Base-by-base conservation (phyloP, 2,329 filamentous ascomycete species). In the Colletotrichum caudatum region DNA sequence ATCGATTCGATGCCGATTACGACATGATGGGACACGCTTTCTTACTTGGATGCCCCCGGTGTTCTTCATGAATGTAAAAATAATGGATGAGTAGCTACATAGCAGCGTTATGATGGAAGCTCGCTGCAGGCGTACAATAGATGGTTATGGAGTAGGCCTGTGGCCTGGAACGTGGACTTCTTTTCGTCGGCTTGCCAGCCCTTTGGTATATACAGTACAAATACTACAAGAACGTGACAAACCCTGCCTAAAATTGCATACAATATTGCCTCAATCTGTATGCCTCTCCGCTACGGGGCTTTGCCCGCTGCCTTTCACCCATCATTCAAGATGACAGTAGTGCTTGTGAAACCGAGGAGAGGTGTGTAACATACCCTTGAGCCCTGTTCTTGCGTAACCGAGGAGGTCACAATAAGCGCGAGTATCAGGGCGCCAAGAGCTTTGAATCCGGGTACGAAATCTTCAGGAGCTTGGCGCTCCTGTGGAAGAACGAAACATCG, bases 41-140 rank as follows among this genome's bases (percentile, higher is more conserved):
- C 29, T 44, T 41, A 41, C 9, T 41, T 64, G 46, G 37, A 46
- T 68, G 58, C 39, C 59, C 41, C 41, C 33, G 54, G 69, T 51
- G 54, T 64, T 60, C 46, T 9, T 69, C 20, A 64, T 54, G 65
- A 69, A 66, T 72, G 65, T 72, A 72, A 56, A 64, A 69, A 64
- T 72, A 72, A 72, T 72, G 59, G 65, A 69, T 33, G 53, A 69
- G 59, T 60, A 56, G 59, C 59, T 72, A 72, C 29, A 69, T 64
- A 60, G 46, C 46, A 64, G 53, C 29, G 48, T 48, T 46, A 50
- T 44, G 46, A 37, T 46, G 65, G 69, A 64, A 33, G 41, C 48
- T 53, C 41, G 57, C 59, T 64, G 59, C 59, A 54, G 65, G 46
- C 46, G 64, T 58, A 68, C n/a, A 58, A 56, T 68, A 63, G 58